These are phyloP conservation scores for Diaporthe velutina DNA, from an alignment of 2,329 filamentous ascomycete genomes.

Conservation along the genomic window DNA sequence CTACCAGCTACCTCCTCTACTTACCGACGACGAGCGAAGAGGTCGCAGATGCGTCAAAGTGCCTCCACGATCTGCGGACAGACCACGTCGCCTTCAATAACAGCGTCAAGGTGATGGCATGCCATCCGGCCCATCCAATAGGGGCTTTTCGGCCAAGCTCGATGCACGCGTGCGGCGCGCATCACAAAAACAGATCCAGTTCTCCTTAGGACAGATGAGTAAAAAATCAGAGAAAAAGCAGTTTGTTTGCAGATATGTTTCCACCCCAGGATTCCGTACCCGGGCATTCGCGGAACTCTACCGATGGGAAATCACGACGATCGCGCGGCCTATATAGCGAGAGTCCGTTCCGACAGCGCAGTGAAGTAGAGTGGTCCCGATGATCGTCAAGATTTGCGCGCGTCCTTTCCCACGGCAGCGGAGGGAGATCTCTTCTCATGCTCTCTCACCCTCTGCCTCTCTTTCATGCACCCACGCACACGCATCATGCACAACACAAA, in stretches of 20 bases:
- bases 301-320: conserved; percentile 24
- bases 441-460: neutral
- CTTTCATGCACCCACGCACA: neutral
- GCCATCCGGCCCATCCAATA: conserved; percentile 5
- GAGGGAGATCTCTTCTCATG: neutral
- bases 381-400: conserved; percentile 22
- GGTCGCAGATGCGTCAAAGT: neutral
- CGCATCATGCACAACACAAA: neutral
- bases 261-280: conserved; percentile 14
- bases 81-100: neutral
- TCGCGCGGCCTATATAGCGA: conserved; percentile 6
- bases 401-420: conserved; percentile 7
- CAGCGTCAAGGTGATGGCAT: neutral
- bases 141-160: conserved; percentile 16
- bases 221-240: conserved; percentile 6
- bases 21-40: neutral
- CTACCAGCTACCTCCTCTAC: conserved; percentile 2
- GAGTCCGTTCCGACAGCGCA: conserved; percentile 25
- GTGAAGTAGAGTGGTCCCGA: conserved; percentile 21
- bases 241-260: neutral
- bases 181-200: neutral
- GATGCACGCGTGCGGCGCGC: conserved; percentile 10
- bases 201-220: neutral
- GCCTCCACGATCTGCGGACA: conserved; percentile 22
- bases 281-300: conserved; percentile 28